Base-by-base conservation (phyloP, 768 basidiomycete genomes). In the Termitomyces sp. region DNA sequence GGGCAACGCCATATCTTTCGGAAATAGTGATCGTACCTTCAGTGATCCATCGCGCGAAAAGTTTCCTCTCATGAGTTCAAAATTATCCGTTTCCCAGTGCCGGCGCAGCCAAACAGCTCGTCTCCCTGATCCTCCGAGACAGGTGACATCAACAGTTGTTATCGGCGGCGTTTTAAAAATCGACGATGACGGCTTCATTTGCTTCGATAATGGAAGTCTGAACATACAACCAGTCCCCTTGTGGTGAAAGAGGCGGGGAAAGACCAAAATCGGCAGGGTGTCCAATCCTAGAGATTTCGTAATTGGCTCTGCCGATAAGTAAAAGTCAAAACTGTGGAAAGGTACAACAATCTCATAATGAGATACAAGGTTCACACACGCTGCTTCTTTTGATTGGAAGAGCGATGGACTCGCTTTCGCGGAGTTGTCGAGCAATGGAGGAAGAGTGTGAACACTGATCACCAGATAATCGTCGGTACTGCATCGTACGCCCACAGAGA, bases 101-200 rank as follows among this genome's bases (percentile, higher is more conserved):
- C 78, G 77, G 61, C 81, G 78, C 42, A 84, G 63, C 83, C 83
- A 85, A 9, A 85, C 76, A 4, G 78, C 81, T 39, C 81, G 70
- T 6, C 70, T 65, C 4, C 83, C 83, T 11, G 72, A 77, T 46
- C 67, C 71, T 16, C 79, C 78, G 6, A 79, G 57, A 61, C 75
- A 77, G 7, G 73, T 65, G 6, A 61, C 44, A 27, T 63, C 62
- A 6, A 59, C 62, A 16, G 62, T 58, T 8, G 60, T 63, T 45
- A 58, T 61, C 18, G 61, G 55, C 41, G 51, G 53, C 12, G 53
- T 55, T 46, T 52, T 45, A 54, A 65, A 65, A 8, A 50, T 30
- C n/a, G 47, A 36, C 7, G 30, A 58, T 36, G n/a, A 30, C 12
- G 46, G 24, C 31, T 46, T 27, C 54, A 37, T n/a, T n/a, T 49